phyloP scores from a whole-genome alignment of 148 eudicot genomes.

The Amaranthus cruentus region DNA sequence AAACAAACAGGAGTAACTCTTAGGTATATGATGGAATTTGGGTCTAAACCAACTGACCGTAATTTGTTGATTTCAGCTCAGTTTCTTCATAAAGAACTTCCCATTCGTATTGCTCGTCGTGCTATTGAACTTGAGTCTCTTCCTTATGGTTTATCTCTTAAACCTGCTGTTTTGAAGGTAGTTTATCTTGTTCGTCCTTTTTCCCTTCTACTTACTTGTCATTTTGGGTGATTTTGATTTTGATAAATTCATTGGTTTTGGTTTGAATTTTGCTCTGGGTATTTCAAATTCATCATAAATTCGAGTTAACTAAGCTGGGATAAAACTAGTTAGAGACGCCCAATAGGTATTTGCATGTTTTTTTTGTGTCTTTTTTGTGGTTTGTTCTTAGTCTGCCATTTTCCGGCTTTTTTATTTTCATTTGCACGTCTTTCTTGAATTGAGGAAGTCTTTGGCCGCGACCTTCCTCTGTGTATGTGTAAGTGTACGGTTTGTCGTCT shows the following conservation, averaged over 20 bases:
- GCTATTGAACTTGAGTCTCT: slow-evolving; percentile 71
- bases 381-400: not conserved
- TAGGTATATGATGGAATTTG: slow-evolving; percentile 91
- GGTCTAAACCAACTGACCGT: slow-evolving; percentile 53
- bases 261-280: not conserved
- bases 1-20: slow-evolving; percentile 83
- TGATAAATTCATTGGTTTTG: not conserved
- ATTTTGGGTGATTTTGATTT: not conserved
- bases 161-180: slow-evolving; percentile 85
- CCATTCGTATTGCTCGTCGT: slow-evolving; percentile 72
- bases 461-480: too few species aligned
- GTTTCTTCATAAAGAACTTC: slow-evolving; percentile 84
- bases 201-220: not conserved
- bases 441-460: too few species aligned
- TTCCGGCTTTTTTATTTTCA: not conserved
- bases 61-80: slow-evolving; percentile 74
- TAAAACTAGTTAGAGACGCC: too few species aligned
- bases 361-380: not conserved
- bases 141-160: slow-evolving; percentile 78
- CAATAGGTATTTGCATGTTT: too few species aligned
- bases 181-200: not conserved
- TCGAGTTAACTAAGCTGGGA: too few species aligned
- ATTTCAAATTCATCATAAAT: too few species aligned
- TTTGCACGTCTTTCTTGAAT: too few species aligned
- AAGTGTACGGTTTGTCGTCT: too few species aligned